Conservation (phyloP, 805 yeast species). For the Nakazawaea wickerhamii region DNA sequence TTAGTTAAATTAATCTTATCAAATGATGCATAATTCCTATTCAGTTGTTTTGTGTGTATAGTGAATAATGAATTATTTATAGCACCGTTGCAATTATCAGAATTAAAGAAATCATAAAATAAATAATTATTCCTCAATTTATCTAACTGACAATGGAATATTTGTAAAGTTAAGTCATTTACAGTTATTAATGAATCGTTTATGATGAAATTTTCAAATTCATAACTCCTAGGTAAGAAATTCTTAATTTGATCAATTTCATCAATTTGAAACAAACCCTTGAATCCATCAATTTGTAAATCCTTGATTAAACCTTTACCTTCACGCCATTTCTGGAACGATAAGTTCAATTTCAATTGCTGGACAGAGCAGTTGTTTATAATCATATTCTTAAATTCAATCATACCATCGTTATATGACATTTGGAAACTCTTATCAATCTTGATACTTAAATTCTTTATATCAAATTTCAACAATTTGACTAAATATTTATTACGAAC, state of each 20-base stretch:
- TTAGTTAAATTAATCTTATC: constrained; percentile 27
- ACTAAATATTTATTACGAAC: constrained; percentile 22
- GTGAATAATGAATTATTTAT: constrained; percentile 72
- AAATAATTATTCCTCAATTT: constrained; percentile 53
- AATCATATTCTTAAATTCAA: constrained; percentile 38
- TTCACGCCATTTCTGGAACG: constrained; percentile 50
- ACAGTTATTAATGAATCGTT: constrained; percentile 42
- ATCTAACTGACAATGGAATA: constrained; percentile 64
- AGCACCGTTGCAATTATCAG: constrained; percentile 67
- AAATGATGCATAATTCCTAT: constrained; percentile 33
- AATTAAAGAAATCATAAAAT: constrained; percentile 62
- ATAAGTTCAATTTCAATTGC: constrained; percentile 38
- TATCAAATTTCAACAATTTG: constrained; percentile 28
- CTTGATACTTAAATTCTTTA: constrained; percentile 21
- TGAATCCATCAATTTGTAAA: constrained; percentile 42
- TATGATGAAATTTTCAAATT: constrained; percentile 37
- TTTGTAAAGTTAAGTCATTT: constrained; percentile 41
- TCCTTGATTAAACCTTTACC: constrained; percentile 49
- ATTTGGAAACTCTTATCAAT: constrained; percentile 32
- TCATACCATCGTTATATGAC: constrained; percentile 43
- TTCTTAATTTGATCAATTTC: constrained; percentile 14
- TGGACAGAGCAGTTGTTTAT: constrained; percentile 30
- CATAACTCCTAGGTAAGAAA: constrained; percentile 25
- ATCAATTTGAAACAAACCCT: constrained; percentile 30
- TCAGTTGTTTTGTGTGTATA: constrained; percentile 64